phyloP scores from a whole-genome alignment of 768 basidiomycete genomes.

The Dacryopinax primogenitus region DNA sequence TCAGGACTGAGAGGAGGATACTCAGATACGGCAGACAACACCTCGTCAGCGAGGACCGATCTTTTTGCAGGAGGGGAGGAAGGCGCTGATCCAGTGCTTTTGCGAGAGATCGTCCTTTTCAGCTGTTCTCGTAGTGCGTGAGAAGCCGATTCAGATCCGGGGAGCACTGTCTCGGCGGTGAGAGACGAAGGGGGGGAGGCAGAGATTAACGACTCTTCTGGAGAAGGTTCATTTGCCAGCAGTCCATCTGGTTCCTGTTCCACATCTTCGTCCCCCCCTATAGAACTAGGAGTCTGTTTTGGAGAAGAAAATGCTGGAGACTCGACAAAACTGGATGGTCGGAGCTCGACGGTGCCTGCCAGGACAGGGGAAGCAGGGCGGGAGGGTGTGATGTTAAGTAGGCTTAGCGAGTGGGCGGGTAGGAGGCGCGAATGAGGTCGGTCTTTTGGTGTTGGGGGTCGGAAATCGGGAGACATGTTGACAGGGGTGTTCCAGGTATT shows the following conservation, averaged over 20 bases:
- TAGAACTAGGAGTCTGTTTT: not conserved
- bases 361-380: not conserved
- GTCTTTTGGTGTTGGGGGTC: not conserved
- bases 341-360: not conserved
- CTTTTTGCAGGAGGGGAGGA: not conserved
- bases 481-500: too few relatives aligned
- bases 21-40: not conserved
- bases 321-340: not conserved
- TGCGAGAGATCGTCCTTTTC: not conserved
- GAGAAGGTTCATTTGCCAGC: not conserved
- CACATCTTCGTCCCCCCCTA: not conserved
- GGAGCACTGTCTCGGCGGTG: not conserved
- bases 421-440: not conserved
- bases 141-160: not conserved
- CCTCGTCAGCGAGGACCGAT: not conserved
- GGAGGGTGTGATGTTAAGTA: slow-evolving; percentile 6
- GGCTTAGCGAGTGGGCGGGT: not conserved
- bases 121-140: not conserved
- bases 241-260: not conserved
- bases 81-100: not conserved
- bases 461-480: not conserved
- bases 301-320: not conserved
- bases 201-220: not conserved
- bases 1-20: not conserved
- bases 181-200: not conserved